Evolutionary conservation across 1,284 basidiomycete genomes (phyloP).

Genomic region (Cystobasidiaceae sp.): DNA sequence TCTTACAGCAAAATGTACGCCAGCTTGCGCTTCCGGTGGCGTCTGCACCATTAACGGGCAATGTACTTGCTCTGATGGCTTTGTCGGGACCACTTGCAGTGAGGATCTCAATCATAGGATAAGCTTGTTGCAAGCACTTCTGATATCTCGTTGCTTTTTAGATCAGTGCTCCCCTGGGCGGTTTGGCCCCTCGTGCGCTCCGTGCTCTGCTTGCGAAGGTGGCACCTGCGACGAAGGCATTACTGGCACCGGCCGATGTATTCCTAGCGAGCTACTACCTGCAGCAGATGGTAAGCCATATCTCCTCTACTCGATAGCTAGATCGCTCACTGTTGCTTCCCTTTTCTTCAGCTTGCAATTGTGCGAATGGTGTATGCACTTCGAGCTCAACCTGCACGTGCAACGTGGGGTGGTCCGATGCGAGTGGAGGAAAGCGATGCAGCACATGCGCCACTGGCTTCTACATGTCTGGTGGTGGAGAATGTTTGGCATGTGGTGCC

Average conservation of each 20-base stretch:
- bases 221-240: conserved; percentile 66
- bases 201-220: conserved; percentile 60
- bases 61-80: conserved; percentile 65
- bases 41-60: conserved; percentile 63
- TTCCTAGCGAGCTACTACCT: conserved; percentile 47
- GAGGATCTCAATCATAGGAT: neutral
- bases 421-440: conserved; percentile 54
- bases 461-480: conserved; percentile 62
- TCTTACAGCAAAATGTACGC: conserved; percentile 35
- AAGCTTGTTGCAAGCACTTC: neutral
- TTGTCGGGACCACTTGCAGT: conserved; percentile 64
- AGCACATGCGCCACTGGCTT: conserved; percentile 66
- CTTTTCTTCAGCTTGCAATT: conserved; percentile 57
- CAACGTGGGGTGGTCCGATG: conserved; percentile 66
- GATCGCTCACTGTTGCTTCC: neutral
- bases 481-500: conserved; percentile 68
- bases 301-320: neutral
- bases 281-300: conserved; percentile 16
- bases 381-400: conserved; percentile 59
- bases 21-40: conserved; percentile 61
- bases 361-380: conserved; percentile 66
- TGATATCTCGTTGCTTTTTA: too few species aligned
- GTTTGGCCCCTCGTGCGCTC: conserved; percentile 63
- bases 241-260: conserved; percentile 64
- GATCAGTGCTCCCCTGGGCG: conserved; percentile 65